Evolutionary conservation across 140 eudicot genomes (phyloP), one percentile per base, ranked within the genome.

Genomic region (Erigeron philadelphicus): DNA sequence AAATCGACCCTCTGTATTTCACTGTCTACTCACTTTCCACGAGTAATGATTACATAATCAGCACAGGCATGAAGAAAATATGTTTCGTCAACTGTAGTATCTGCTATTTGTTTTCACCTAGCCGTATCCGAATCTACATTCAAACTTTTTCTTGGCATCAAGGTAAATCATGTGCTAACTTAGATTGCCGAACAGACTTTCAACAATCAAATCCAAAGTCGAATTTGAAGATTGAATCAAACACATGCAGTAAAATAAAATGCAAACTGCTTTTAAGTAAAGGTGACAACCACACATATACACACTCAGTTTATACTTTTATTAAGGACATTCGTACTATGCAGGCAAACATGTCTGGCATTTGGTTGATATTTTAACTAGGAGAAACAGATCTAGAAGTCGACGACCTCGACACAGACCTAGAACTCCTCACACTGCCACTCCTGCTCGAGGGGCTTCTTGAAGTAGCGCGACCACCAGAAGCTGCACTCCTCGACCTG

Each of bases 391-490:
- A 68, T 60, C 52, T 12, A 3, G 81, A 79, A 57, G 77, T 69
- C 12, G 18, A 42, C 17, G 85, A 81, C 69, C 89, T 78, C 10
- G 83, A 75, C 16, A 8, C 52, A 62, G 82, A 82, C 49, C 87
- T 74, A 3, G 78, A 76, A 15, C 80, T 76, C 44, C 59, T 56
- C 11, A 74, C 68, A 63, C 82, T 63, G 0, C 57, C 69, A 44
- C 81, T 80, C 13, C 67, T 69, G 9, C 95, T 79, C 1, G 87
- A 70, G 9, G 71, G 66, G 72, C 85, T 80, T 15, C 88, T 59
- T 23, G 64, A 59, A 59, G 43, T 18, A 5, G 43, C 55, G 4
- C 18, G 25, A 25, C 78, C 76, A 4, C 68, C 76, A 46, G 83
- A 79, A 7, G 9, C 47, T 23, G 67, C 52, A 9, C 79, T 63